A percentile compares a stretch with the other conserved stretches of the same genome.
phyloP scores from a whole-genome alignment of 1,284 basidiomycete genomes.

The Ceratobasidium sp. region DNA sequence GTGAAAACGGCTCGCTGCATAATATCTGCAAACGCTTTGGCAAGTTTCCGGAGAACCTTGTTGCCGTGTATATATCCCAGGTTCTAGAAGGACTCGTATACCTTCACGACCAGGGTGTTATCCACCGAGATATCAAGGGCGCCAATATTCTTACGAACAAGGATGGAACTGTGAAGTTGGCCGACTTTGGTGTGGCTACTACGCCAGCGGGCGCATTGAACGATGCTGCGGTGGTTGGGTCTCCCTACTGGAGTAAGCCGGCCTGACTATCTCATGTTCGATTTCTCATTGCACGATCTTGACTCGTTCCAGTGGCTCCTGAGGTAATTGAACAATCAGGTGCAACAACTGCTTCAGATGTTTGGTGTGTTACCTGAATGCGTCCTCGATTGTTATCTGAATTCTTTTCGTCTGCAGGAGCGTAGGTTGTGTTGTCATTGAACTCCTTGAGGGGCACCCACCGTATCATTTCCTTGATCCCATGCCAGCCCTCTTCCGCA shows the following conservation, averaged over 20 bases:
- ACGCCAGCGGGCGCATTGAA: slow-evolving; percentile 77
- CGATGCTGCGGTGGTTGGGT: slow-evolving; percentile 93
- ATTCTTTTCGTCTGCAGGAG: slow-evolving; percentile 66
- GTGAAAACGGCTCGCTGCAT: slow-evolving; percentile 97
- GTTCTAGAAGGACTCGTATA: slow-evolving; percentile 91
- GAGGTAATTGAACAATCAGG: slow-evolving; percentile 98
- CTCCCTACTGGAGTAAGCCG: slow-evolving; percentile 93
- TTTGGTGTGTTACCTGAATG: slow-evolving; percentile 74
- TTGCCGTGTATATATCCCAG: slow-evolving; percentile 96
- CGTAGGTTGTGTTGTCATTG: slow-evolving; percentile 96
- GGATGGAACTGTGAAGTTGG: slow-evolving; percentile 95
- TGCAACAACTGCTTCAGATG: slow-evolving; percentile 95
- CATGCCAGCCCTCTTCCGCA: slow-evolving; percentile 97
- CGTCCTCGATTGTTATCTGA: neutral
- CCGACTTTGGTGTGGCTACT: slow-evolving; percentile 91
- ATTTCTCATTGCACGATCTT: slow-evolving; percentile 51
- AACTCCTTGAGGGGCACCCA: slow-evolving; percentile 94
- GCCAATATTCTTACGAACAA: slow-evolving; percentile 99
- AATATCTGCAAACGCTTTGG: slow-evolving; percentile 97
- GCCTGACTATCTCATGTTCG: slow-evolving; percentile 48
- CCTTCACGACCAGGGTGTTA: slow-evolving; percentile 96
- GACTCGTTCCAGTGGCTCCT: slow-evolving; percentile 80
- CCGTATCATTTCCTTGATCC: slow-evolving; percentile 96
- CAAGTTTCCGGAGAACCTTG: slow-evolving; percentile 96
- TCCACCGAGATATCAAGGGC: slow-evolving; percentile 98